Base-by-base conservation (phyloP, 768 basidiomycete species). In the Boletus huronensis region DNA sequence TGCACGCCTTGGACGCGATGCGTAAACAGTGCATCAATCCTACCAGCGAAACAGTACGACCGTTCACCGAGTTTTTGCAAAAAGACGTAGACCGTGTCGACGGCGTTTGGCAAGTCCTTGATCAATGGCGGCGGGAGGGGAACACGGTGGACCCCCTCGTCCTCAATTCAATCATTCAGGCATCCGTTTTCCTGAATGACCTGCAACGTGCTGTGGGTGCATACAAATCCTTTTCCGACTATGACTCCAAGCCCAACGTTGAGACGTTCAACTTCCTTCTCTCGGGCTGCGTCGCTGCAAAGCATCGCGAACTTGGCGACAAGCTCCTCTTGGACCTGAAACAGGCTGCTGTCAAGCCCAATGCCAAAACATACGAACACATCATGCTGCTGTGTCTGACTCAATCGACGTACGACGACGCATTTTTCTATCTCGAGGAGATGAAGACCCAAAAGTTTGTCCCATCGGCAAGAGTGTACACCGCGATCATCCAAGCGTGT, bases 351-450 rank as follows among this genome's bases (percentile, higher is more conserved):
- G 63, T 90, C 55, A 72, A 74, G 51, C 82, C 85, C 17, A 76
- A 91, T 64, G 68, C 71, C 36, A 71, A 73, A 28, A 90, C 85
- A 3, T 92, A 85, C 68, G 81, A 84, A 61, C 75, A 77, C 31
- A 78, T 93, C 71, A 81, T 94, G 56, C 58, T 73, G 11, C 78
- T 94, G 4, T 87, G 84, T 64, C 77, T 94, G 14, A 83, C 84
- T 0, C 86, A 89, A 63, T 69, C 79, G 8, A 76, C 74, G 3
- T 95, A 92, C 69, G 91, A 93, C 64, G 90, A 92, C 57, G 90
- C 91, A 0, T 94, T 94, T 72, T 85, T 84, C 65, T 93, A 90
- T 70, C 78, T 96, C 31, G 91, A 93, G 67, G 87, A 90, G 74
- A 90, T 92, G 88, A 93, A 94, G 69, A 71, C 76, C 0, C 78